Evolutionary conservation across 2,329 filamentous ascomycete species (phyloP).

Genomic region (Trichoderma oligosporum): DNA sequence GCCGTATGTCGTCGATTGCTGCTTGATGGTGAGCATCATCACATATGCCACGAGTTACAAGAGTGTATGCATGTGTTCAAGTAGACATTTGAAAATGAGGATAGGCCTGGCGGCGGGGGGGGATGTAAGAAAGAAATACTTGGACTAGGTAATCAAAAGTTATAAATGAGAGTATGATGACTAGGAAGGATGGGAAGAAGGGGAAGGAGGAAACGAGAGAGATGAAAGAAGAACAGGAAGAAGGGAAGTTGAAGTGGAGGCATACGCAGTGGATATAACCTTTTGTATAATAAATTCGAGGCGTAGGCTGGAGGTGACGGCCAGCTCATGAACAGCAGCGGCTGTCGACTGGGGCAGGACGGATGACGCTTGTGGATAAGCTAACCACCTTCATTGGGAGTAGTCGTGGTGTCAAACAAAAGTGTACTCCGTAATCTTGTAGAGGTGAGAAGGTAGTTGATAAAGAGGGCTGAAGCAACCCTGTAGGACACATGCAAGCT

Average conservation of each 20-base stretch:
- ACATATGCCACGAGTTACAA: conserved; percentile 30
- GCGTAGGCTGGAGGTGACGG: conserved; percentile 45
- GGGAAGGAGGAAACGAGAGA: conserved; percentile 9
- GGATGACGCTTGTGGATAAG: conserved; percentile 41
- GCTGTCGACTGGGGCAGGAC: conserved; percentile 40
- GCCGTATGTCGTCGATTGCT: conserved; percentile 56
- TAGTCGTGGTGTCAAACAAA: conserved; percentile 32
- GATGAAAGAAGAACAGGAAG: neutral
- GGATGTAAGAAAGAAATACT: conserved; percentile 14
- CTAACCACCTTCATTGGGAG: conserved; percentile 46
- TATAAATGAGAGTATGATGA: conserved; percentile 18
- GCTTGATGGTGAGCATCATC: conserved; percentile 60
- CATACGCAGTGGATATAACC: conserved; percentile 34
- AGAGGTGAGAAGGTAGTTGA: conserved; percentile 27
- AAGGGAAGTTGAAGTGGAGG: conserved; percentile 23
- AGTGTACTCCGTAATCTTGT: conserved; percentile 20
- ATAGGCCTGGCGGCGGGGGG: conserved; percentile 9
- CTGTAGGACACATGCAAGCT: conserved; percentile 19
- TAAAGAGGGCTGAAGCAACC: conserved; percentile 32
- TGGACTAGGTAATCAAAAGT: conserved; percentile 10
- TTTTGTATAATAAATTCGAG: conserved; percentile 25
- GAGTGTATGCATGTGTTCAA: conserved; percentile 29
- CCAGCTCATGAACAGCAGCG: conserved; percentile 40
- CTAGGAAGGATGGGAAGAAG: neutral
- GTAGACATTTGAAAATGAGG: conserved; percentile 13